These are phyloP conservation scores for Clavispora fructus DNA, from an alignment of 805 yeast species.

Conservation along the genomic window DNA sequence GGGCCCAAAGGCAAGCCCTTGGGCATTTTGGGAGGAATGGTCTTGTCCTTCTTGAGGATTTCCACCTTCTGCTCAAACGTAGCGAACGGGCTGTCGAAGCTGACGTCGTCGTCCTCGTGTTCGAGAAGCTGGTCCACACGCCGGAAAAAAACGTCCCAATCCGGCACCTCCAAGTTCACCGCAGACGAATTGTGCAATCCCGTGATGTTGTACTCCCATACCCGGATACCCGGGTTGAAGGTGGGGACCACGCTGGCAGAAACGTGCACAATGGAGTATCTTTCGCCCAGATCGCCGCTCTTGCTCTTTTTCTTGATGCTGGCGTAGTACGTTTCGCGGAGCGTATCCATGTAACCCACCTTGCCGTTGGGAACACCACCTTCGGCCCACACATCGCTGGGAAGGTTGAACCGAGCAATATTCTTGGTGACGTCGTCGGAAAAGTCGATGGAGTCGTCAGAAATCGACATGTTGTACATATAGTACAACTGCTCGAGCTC, in stretches of 20 bases:
- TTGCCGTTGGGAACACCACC: conserved; percentile 70
- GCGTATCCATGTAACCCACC: conserved; percentile 53
- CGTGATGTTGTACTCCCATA: conserved; percentile 81
- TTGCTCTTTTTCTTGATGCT: conserved; percentile 41
- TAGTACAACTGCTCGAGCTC: conserved; percentile 5
- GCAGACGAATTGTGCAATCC: conserved; percentile 32
- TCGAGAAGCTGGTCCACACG: conserved; percentile 15
- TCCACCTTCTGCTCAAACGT: conserved; percentile 13
- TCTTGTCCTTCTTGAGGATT: conserved; percentile 43
- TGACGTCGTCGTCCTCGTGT: conserved; percentile 14
- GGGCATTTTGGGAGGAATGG: conserved; percentile 62
- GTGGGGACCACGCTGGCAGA: conserved; percentile 78
- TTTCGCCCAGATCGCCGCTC: conserved; percentile 42
- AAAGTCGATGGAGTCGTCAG: conserved; percentile 8
- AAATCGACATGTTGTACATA: conserved; percentile 4
- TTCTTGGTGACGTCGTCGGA: conserved; percentile 9
- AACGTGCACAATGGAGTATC: conserved; percentile 67
- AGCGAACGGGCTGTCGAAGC: conserved; percentile 2
- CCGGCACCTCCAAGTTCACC: conserved; percentile 20
- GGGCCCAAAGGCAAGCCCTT: conserved; percentile 57
- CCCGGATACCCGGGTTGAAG: conserved; percentile 74
- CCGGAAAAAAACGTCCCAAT: conserved; percentile 59
- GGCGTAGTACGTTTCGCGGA: conserved; percentile 51
- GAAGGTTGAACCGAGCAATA: conserved; percentile 16
- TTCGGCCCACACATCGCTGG: conserved; percentile 22